Base-by-base conservation (phyloP, 805 yeast species). In the Starmerella vaccinii region DNA sequence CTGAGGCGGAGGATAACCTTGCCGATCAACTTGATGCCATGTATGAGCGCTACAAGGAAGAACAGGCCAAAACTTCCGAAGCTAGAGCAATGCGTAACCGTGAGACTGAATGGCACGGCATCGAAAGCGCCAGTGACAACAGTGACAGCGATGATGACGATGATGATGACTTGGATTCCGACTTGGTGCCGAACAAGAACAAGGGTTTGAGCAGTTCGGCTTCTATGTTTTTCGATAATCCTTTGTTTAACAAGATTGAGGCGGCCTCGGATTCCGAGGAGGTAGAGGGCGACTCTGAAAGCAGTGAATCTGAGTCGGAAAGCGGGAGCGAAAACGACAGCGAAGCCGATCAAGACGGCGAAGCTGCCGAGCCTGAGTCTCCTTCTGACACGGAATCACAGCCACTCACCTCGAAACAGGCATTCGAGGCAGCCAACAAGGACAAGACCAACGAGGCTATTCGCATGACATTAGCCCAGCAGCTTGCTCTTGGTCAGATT, bases 401-500 rank as follows among this genome's bases (percentile, higher is more conserved):
- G 29, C 35, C 47, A 22, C 42, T 49, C 38, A 35, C 56, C 2
- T 41, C 58, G 8, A 19, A 48, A 2, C 26, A 54, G 33, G 51
- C 52, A 4, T 57, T 43, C 44, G 59, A 57, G 23, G 50, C 55
- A 6, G 48, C 55, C 32, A 62, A 65, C 39, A 68, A 59, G 21
- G 57, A 67, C 21, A 51, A 54, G 27, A 59, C 59, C n/a, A 65
- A 63, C 18, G 63, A 65, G 66, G 65, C 46, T 30, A 63, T 55
- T 68, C 67, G 58, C 58, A 92, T 92, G 99, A 92, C 98, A 0
- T 71, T 92, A 61, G 98, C 98, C 0, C 99, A 92, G 64, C 88
- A 92, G 67, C 74, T 92, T 35, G 98, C 97, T 0, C 67, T 87
- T 23, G 96, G 96, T 9, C 88, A 86, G 61, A 84, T 75, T 71